Conservation (phyloP, 371 early-diverging fungal genomes). For the Fennellomyces sp. region DNA sequence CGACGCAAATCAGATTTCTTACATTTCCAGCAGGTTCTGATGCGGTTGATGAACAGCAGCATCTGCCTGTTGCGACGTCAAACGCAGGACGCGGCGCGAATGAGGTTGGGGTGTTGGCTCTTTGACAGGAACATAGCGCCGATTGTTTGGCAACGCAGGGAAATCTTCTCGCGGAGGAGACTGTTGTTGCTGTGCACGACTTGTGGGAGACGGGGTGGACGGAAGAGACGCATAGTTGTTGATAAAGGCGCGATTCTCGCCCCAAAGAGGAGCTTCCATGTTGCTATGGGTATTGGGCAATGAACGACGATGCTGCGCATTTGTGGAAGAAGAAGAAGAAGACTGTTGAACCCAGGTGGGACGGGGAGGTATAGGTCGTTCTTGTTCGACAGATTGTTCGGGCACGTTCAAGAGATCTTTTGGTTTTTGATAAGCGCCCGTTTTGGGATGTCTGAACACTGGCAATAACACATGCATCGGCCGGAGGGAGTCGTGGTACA, state of each 20-base stretch:
- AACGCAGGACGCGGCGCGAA: conserved; percentile 20
- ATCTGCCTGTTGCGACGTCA: conserved; percentile 22
- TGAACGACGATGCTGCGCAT: background rate
- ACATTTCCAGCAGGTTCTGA: conserved; percentile 10
- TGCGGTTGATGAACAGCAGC: background rate
- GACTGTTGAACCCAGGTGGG: background rate
- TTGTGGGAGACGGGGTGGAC: background rate
- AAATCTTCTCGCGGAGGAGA: conserved; percentile 7
- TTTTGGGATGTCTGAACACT: conserved; percentile 26
- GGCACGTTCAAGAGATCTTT: conserved; percentile 22
- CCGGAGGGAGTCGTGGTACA: background rate
- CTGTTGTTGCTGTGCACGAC: background rate
- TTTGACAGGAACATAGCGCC: conserved; percentile 1
- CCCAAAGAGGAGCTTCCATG: conserved; percentile 30
- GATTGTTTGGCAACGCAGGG: conserved; percentile 2
- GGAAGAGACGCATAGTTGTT: conserved; percentile 19
- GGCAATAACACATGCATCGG: conserved; percentile 39
- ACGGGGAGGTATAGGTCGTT: background rate
- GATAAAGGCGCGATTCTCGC: conserved; percentile 35
- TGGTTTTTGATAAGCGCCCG: conserved; percentile 25
- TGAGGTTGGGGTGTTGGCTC: background rate
- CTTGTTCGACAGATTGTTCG: background rate
- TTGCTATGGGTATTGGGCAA: background rate
- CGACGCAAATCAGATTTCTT: background rate
- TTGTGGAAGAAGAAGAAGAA: no score